Conservation (phyloP, 2,329 filamentous ascomycete species). For the Fusarium nisikadoi region DNA sequence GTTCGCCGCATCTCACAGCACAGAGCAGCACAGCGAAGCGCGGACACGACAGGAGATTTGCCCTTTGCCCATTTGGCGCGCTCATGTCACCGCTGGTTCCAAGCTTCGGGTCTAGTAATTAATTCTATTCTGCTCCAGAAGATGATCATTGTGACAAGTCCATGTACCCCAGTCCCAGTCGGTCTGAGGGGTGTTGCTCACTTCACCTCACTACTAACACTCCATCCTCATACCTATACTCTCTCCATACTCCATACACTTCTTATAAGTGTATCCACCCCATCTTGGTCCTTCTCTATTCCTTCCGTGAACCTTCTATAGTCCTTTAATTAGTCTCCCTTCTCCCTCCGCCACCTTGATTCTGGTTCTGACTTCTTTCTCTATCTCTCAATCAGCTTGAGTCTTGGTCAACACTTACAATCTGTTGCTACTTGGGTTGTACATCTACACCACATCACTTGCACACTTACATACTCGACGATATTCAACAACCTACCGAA, state of each 20-base stretch:
- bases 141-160: slow-evolving; percentile 39
- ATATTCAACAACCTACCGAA: slow-evolving; percentile 4
- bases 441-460: background rate
- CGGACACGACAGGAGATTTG: slow-evolving; percentile 43
- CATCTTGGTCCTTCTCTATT: slow-evolving; percentile 43
- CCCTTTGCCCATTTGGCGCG: slow-evolving; percentile 30
- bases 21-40: background rate
- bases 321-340: slow-evolving; percentile 42
- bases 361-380: slow-evolving; percentile 17
- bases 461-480: slow-evolving; percentile 16
- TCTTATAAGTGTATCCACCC: slow-evolving; percentile 51
- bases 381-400: slow-evolving; percentile 13
- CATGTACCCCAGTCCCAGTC: slow-evolving; percentile 42
- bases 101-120: slow-evolving; percentile 46
- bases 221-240: slow-evolving; percentile 18
- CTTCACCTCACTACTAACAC: slow-evolving; percentile 28
- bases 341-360: slow-evolving; percentile 28
- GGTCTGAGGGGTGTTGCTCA: slow-evolving; percentile 38
- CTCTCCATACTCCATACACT: slow-evolving; percentile 5
- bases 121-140: slow-evolving; percentile 37
- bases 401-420: slow-evolving; percentile 1
- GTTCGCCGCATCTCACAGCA: slow-evolving; percentile 42
- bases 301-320: slow-evolving; percentile 44
- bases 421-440: slow-evolving; percentile 2
- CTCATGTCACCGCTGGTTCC: slow-evolving; percentile 51